phyloP scores from a whole-genome alignment of 2,329 filamentous ascomycete genomes.

The Phialemonium atrogriseum region DNA sequence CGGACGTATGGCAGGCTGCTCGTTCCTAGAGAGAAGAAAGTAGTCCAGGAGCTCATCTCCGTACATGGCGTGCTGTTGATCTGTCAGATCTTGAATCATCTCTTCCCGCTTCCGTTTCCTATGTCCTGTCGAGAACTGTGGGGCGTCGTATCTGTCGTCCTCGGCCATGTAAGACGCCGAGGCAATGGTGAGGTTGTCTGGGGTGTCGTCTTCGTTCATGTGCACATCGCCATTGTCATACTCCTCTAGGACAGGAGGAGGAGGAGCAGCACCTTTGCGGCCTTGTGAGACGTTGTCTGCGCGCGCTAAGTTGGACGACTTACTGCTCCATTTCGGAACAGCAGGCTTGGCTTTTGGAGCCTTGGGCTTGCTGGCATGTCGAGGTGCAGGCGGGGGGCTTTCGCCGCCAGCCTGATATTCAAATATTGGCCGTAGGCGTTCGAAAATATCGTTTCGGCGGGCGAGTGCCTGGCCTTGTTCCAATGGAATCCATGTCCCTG shows the following conservation, averaged over 20 bases:
- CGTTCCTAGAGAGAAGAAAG: slow-evolving; percentile 79
- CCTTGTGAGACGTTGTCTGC: slow-evolving; percentile 12
- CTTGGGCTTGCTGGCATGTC: slow-evolving; percentile 84
- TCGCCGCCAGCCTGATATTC: slow-evolving; percentile 77
- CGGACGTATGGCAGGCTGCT: slow-evolving; percentile 63
- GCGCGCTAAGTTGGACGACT: slow-evolving; percentile 14
- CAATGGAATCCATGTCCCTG: slow-evolving; percentile 93
- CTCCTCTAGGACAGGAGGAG: slow-evolving; percentile 43
- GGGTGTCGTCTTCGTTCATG: slow-evolving; percentile 69
- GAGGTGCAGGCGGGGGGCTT: slow-evolving; percentile 87
- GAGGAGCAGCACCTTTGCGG: slow-evolving; percentile 20
- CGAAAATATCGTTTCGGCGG: slow-evolving; percentile 76
- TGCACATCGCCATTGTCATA: slow-evolving; percentile 55
- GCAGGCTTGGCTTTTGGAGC: slow-evolving; percentile 55
- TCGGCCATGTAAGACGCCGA: slow-evolving; percentile 82
- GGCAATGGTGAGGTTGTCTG: slow-evolving; percentile 74
- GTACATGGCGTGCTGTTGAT: slow-evolving; percentile 84
- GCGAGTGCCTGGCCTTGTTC: slow-evolving; percentile 73
- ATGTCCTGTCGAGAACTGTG: slow-evolving; percentile 52
- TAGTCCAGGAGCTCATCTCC: slow-evolving; percentile 93
- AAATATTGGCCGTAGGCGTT: slow-evolving; percentile 80
- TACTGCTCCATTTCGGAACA: slow-evolving; percentile 51
- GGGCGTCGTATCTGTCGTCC: slow-evolving; percentile 66
- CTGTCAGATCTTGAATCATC: slow-evolving; percentile 52
- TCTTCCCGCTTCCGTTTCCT: slow-evolving; percentile 73